Evolutionary conservation across 805 yeast species (phyloP).

Genomic region (Lachancea fermentati): DNA sequence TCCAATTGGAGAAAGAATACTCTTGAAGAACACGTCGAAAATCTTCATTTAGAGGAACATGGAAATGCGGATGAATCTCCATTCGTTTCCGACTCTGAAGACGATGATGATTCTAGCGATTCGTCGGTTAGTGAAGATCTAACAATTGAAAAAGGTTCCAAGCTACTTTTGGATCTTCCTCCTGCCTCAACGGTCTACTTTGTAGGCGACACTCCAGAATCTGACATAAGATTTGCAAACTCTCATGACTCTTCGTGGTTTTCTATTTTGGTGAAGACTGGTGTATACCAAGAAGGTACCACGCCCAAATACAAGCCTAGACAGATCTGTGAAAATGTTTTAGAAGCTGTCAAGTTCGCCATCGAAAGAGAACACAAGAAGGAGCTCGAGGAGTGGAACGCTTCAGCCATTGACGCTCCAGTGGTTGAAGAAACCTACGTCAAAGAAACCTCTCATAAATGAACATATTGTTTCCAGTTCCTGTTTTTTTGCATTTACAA

Average conservation of each 20-base stretch:
- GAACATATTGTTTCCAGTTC: background rate
- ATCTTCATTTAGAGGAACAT: slow-evolving; percentile 37
- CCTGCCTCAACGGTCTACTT: slow-evolving; percentile 84
- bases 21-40: slow-evolving; percentile 65
- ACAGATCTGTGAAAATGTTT: slow-evolving; percentile 62
- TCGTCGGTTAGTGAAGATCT: slow-evolving; percentile 38
- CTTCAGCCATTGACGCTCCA: slow-evolving; percentile 47
- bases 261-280: slow-evolving; percentile 80
- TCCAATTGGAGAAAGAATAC: slow-evolving; percentile 74
- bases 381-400: slow-evolving; percentile 73
- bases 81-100: slow-evolving; percentile 19
- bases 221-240: slow-evolving; percentile 82
- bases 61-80: slow-evolving; percentile 30
- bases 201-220: slow-evolving; percentile 88
- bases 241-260: slow-evolving; percentile 81
- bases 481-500: background rate
- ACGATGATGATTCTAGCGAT: slow-evolving; percentile 24
- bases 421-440: slow-evolving; percentile 38
- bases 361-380: slow-evolving; percentile 71
- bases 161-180: slow-evolving; percentile 52
- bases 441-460: background rate
- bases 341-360: slow-evolving; percentile 79
- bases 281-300: slow-evolving; percentile 79
- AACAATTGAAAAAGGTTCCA: slow-evolving; percentile 41
- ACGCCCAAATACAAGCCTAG: slow-evolving; percentile 76